Evolutionary conservation across 805 yeast species (phyloP), one percentile per base, ranked within the genome.

Genomic region (Aciculoconidium aculeatum): DNA sequence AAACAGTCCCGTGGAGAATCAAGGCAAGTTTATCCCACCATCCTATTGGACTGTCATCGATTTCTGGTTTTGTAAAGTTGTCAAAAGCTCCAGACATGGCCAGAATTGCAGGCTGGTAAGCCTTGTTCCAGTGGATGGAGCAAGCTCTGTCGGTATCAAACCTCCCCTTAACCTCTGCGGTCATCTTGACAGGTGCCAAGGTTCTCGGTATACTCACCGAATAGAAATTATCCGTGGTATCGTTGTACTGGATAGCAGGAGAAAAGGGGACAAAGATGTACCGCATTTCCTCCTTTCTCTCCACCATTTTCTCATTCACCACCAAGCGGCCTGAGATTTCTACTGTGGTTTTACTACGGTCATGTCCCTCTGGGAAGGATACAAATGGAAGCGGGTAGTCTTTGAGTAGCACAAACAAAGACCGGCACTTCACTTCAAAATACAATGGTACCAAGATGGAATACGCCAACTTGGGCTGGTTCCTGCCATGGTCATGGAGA

Each of bases 331-430:
- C 68, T 12, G 40, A 36, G 7, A 65, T 39, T 13, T 47, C 43
- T 27, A 65, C 43, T 1, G 59, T 50, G 1, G 60, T 56, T 6
- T 35, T 30, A 5, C 29, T 23, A 9, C 47, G 44, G 18, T 49
- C 49, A 6, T 43, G 39, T 32, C 47, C 52, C 7, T 43, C 42
- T 2, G 71, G 71, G 39, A 79, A 72, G 3, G 72, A 66, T 2
- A 77, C 40, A 5, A 78, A 41, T 0, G 87, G 83, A 3, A 75
- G 41, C 2, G 78, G 72, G 45, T 72, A 77, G 44, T 76, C 81
- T 34, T 70, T 58, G 10, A 77, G 43, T 31, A 59, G 65, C 18
- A 72, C 49, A 19, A 64, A 62, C 47, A 70, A 53, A 6, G 58
- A 47, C 12, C 58, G 55, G 20, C 74, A 67, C 32, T 49, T 57